Evolutionary conservation across 148 eudicot genomes (phyloP).

Genomic region (Oxyria digyna): DNA sequence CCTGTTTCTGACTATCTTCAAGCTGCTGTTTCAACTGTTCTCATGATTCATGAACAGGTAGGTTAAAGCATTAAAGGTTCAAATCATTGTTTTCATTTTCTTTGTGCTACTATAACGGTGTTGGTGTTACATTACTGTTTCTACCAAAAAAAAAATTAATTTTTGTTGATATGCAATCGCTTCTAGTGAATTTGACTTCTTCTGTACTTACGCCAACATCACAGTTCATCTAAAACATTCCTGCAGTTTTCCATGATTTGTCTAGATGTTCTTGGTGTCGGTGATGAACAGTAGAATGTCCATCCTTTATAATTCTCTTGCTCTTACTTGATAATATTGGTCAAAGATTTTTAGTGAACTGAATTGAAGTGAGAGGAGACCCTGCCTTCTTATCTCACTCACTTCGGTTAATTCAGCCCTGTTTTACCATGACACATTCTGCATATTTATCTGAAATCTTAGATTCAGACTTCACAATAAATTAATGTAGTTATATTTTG

Average conservation of each 20-base stretch:
- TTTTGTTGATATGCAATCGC: not conserved
- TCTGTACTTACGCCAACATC: not conserved
- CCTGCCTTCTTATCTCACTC: not conserved
- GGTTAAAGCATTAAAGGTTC: conserved; percentile 1
- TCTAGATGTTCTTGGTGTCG: not conserved
- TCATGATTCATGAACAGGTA: conserved; percentile 79
- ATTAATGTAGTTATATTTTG: not conserved
- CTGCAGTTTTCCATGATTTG: not conserved
- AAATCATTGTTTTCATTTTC: not conserved
- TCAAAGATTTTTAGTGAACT: not conserved
- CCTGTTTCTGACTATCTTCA: conserved; percentile 89
- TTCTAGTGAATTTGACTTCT: not conserved
- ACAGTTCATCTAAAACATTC: not conserved
- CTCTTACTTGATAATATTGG: not conserved
- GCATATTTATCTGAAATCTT: not conserved
- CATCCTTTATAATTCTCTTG: not conserved
- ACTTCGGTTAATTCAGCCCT: not conserved
- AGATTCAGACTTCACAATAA: not conserved
- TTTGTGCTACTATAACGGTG: not conserved
- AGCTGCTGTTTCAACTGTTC: conserved; percentile 84
- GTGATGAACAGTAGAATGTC: not conserved
- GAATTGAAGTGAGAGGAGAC: not conserved
- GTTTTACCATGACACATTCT: not conserved
- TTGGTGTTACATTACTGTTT: not conserved
- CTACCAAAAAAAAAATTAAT: not conserved